Base-by-base conservation (phyloP, 768 basidiomycete genomes). In the Mycena filopes region DNA sequence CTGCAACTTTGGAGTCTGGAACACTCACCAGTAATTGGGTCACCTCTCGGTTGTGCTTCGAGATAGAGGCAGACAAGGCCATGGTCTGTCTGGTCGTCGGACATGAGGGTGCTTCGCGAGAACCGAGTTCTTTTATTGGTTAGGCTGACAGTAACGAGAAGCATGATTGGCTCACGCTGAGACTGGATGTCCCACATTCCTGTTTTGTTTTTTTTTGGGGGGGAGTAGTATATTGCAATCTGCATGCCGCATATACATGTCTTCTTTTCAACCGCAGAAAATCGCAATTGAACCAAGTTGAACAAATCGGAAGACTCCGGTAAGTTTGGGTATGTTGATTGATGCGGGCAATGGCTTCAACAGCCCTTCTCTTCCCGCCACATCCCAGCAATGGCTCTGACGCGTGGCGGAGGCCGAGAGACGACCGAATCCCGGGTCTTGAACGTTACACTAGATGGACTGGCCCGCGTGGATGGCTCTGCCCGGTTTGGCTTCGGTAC, bases 381-480 rank as follows among this genome's bases (percentile, higher is more conserved):
- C 16, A 20, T 42, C 11, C 16, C n/a, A 40, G 10, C 29, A 13
- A 66, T 67, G 66, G 60, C 57, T 46, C 41, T 70, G 25, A 50
- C 68, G 31, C 79, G 83, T 51, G 71, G 64, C 51, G 82, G 83
- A 72, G 78, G 77, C 46, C 78, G 86, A 64, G 60, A 60, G 43
- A 28, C 62, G 9, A 71, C 77, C 23, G 76, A 82, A 46, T 45
- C 79, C 31, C 77, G 87, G 1, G 66, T 75, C 0, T 66, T 86
- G 2, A 72, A 65, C 23, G 82, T 91, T 41, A 75, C 77, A 8
- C 90, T 87, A 65, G 88, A 90, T 51, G 81, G 79, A 1, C 81
- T 93, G 11, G 86, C 87, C n/a, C 82, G 90, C 54, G 90, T 88
- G 23, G 93, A 94, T 66, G 91, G 91, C 1, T 93, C 91, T 4